Base-by-base conservation (phyloP, 2,329 filamentous ascomycete genomes). In the Colletotrichum salicis region DNA sequence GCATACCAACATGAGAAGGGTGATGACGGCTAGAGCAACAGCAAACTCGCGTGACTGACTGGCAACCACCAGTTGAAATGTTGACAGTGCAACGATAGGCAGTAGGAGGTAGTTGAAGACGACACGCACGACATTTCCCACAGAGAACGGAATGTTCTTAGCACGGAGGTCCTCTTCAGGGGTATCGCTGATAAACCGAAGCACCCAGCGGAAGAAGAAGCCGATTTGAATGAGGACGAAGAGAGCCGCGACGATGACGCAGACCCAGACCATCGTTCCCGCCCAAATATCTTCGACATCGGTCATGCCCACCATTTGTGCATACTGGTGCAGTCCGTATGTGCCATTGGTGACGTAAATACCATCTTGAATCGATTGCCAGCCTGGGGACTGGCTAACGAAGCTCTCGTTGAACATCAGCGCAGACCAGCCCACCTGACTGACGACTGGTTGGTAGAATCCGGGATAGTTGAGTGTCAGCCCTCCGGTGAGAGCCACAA, bases 321-420 rank as follows among this genome's bases (percentile, higher is more conserved):
- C 92, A 76, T 96, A 87, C 59, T 88, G 87, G 73, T 96, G 91
- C 60, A 99, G 84, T 33, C 96, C 96, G 77, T 96, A 95, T 2
- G 87, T 90, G 37, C 90, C 92, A 77, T 94, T 92, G 57, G 92
- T 91, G 64, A 90, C 86, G 81, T 98, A 98, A n/a, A 99, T 89
- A 48, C 96, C 95, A 80, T 98, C 95, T 11, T 91, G 84, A 15
- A 97, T 81, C 74, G 89, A 92, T 73, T 91, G 86, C 73, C 88
- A 91, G 7, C 92, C 90, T 35, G 88, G 84, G 13, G 89, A 89
- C 45, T 91, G 84, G 77, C 90, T 92, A 71, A 97, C 91, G 76
- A 97, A 93, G 81, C 93, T 97, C 75, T 96, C 86, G 79, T 98
- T 97, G 85, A 98, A 98, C 87, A 98, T 93, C 71, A 99, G 88